These are phyloP conservation scores for Colletotrichum sp. DNA, from an alignment of 2,329 filamentous ascomycete species.

Conservation along the genomic window DNA sequence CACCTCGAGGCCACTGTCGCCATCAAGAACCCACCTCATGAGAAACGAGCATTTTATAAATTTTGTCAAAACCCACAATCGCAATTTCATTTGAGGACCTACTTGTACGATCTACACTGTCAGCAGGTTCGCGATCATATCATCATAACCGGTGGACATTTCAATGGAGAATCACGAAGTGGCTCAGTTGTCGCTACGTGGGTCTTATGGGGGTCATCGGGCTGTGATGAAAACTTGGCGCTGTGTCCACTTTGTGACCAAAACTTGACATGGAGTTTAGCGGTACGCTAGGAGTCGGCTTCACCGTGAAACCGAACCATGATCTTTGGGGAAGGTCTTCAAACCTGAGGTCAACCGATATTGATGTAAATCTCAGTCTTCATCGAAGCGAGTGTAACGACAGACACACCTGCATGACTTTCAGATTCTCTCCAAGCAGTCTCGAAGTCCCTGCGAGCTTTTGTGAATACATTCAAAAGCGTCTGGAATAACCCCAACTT, in stretches of 20 bases:
- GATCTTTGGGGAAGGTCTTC: background rate
- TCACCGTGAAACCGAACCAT: background rate
- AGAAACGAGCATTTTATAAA: background rate
- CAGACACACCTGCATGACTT: background rate
- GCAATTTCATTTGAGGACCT: too few species aligned
- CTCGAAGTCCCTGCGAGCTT: too few species aligned
- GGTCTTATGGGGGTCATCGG: background rate
- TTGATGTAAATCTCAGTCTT: background rate
- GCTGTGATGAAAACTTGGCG: background rate
- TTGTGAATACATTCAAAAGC: too few species aligned
- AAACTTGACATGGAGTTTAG: background rate
- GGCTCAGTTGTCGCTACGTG: background rate
- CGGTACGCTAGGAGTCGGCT: background rate
- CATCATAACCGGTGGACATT: background rate
- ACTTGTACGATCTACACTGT: background rate
- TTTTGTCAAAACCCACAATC: too few species aligned
- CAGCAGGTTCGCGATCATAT: background rate
- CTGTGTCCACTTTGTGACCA: background rate
- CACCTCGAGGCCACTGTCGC: background rate
- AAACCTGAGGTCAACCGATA: rapidly evolving
- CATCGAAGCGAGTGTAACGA: too few species aligned
- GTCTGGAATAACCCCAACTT: too few species aligned
- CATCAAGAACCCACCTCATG: background rate
- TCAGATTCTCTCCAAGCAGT: background rate
- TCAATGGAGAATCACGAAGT: background rate